These are phyloP conservation scores for Blastocystis sp. DNA, from an alignment of 352 stramenopile genomes.

Conservation along the genomic window DNA sequence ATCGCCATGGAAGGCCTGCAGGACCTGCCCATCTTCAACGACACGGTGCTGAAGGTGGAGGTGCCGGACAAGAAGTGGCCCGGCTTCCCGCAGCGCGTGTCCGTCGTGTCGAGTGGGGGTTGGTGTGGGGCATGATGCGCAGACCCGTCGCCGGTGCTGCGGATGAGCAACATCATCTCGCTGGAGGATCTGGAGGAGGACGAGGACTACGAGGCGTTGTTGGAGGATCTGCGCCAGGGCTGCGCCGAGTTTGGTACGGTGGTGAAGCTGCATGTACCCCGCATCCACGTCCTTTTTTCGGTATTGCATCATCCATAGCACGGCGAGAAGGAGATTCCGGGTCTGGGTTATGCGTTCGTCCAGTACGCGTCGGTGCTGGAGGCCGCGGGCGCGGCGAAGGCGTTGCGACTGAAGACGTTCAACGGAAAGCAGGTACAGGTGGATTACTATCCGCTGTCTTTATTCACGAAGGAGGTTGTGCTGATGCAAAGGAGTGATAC, in stretches of 20 bases:
- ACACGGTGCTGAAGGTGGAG: slow-evolving; percentile 36
- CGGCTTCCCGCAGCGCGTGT: slow-evolving; percentile 61
- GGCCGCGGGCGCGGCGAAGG: slow-evolving; percentile 29
- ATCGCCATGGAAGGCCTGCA: slow-evolving; percentile 68
- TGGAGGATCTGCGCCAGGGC: slow-evolving; percentile 55
- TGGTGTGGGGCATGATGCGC: background rate
- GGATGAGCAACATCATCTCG: slow-evolving; percentile 63
- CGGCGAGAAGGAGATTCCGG: background rate
- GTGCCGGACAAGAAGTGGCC: slow-evolving; percentile 58
- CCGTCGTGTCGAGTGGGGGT: slow-evolving; percentile 46
- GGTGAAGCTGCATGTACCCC: slow-evolving; percentile 7
- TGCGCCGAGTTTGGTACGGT: slow-evolving; percentile 56
- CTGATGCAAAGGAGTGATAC: background rate
- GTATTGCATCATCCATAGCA: background rate
- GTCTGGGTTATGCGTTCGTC: slow-evolving; percentile 62
- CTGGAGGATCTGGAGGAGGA: slow-evolving; percentile 68
- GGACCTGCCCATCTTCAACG: slow-evolving; percentile 52
- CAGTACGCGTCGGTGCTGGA: slow-evolving; percentile 66
- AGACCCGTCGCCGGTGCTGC: slow-evolving; percentile 67
- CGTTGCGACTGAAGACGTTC: slow-evolving; percentile 60
- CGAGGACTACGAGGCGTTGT: slow-evolving; percentile 61
- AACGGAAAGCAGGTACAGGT: slow-evolving; percentile 69
- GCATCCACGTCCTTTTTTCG: background rate
- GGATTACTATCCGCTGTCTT: slow-evolving; percentile 68
- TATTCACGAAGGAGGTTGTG: slow-evolving; percentile 17